Percentiles rank a stretch among this genome's conserved stretches.
Evolutionary conservation across 805 yeast species (phyloP).

Genomic region (Yarrowia porcina): DNA sequence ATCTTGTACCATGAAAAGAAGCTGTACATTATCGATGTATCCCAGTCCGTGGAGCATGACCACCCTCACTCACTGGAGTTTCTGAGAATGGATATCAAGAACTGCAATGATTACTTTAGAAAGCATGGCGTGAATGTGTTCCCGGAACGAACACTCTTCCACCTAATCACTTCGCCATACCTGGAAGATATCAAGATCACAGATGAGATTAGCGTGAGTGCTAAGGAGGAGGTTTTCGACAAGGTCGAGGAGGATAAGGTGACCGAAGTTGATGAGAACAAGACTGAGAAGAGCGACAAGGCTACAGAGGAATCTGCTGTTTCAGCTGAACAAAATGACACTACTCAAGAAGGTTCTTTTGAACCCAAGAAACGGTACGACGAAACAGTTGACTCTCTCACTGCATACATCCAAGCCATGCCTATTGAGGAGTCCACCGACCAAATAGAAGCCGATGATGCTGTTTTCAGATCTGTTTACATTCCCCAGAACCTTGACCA

Average conservation of each 20-base stretch:
- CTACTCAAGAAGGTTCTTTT: not conserved
- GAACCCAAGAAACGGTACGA: conserved; percentile 23
- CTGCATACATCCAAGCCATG: conserved; percentile 31
- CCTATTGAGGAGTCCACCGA: conserved; percentile 37
- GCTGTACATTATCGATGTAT: conserved; percentile 88
- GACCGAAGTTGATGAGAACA: conserved; percentile 35
- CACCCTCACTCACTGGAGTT: conserved; percentile 97
- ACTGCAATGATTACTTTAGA: conserved; percentile 83
- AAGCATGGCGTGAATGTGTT: conserved; percentile 70
- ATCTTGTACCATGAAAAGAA: conserved; percentile 72
- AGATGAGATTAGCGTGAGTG: not conserved
- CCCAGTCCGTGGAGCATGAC: conserved; percentile 96
- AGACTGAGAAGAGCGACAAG: conserved; percentile 29
- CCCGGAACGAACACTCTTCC: conserved; percentile 78
- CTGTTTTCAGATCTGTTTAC: conserved; percentile 79
- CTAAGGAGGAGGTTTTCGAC: not conserved
- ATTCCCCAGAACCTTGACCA: conserved; percentile 62
- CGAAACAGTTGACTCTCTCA: conserved; percentile 37
- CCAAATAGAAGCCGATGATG: conserved; percentile 67
- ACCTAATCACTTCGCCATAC: conserved; percentile 51
- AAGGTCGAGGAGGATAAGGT: not conserved
- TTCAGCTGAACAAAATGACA: too few species aligned
- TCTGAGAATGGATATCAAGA: conserved; percentile 94
- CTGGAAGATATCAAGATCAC: conserved; percentile 34
- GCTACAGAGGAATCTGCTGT: not conserved